Evolutionary conservation across 768 basidiomycete species (phyloP), one percentile per base, ranked within the genome.

Genomic region (Lactarius sanguifluus): DNA sequence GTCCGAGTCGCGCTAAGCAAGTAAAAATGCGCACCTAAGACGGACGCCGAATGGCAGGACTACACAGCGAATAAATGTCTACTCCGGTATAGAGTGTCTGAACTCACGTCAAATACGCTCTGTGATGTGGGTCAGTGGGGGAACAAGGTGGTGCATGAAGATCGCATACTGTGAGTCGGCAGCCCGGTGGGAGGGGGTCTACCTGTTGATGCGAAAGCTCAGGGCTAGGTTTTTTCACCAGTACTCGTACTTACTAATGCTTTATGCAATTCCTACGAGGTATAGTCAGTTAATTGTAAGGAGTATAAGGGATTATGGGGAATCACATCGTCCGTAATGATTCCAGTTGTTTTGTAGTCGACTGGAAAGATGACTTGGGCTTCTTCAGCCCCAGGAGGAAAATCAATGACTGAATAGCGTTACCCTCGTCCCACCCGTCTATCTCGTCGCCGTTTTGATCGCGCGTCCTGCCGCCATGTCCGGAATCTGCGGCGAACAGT

Each of bases 1-100:
- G 63, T 28, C 18, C 38, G 52, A 59, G n/a, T 25, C 32, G 69
- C 5, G 66, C 50, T 16, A 36, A 56, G 34, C 43, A 32, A 45
- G 20, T 32, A 15, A 20, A 41, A 25, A 28, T 16, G 71, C 82
- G 38, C 75, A 90, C 89, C 94, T 23, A 96, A 82, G 3, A 87
- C 90, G 6, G 94, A 90, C 9, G 91, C 94, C n/a, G 92, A 95
- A 75, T 96, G 94, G 73, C 92, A 94, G 20, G 87, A 91, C 89
- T 92, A 64, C 32, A 56, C 30, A 7, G 16, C 52, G 43, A 36
- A 61, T 66, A 30, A 62, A 52, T 34, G 36, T 23, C 52, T 15
- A 9, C 18, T 28, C n/a, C 23, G n/a, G 13, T 28, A 1, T 18
- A 36, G 8, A 47, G 43, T 25, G 36, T 63, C 32, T 34, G 15